Conservation (phyloP, 2,329 filamentous ascomycete species). For the Fusarium coicis region DNA sequence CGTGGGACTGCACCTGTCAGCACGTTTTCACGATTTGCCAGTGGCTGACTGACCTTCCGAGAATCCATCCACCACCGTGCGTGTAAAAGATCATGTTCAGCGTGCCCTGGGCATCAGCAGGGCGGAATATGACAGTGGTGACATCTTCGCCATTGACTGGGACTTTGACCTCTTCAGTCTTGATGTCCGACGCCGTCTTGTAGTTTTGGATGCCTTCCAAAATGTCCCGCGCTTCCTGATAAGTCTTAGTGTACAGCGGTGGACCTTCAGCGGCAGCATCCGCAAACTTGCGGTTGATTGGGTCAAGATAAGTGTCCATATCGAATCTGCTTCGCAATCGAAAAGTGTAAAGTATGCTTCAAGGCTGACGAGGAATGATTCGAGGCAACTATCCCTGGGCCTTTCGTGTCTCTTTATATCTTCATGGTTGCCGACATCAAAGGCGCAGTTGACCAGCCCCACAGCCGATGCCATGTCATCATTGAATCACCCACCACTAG, state of each 20-base stretch:
- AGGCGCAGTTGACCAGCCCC: not conserved
- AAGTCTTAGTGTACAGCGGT: conserved; percentile 24
- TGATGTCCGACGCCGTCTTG: conserved; percentile 2
- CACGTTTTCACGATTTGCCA: fast-evolving
- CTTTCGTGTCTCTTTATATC: not conserved
- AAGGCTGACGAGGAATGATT: no score
- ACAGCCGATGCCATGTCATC: not conserved
- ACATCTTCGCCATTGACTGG: conserved; percentile 7
- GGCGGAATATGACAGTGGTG: conserved; percentile 2
- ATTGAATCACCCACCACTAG: not conserved
- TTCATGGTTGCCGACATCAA: not conserved
- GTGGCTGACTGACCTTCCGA: not conserved
- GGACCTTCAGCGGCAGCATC: conserved; percentile 2
- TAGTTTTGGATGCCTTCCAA: conserved; percentile 23
- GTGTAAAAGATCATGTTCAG: conserved; percentile 33
- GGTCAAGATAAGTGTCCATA: conserved; percentile 25
- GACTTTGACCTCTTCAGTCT: not conserved
- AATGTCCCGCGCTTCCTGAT: conserved; percentile 20
- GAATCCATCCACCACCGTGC: conserved; percentile 27
- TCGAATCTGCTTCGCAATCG: not conserved
- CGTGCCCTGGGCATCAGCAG: not conserved
- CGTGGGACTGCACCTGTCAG: not conserved
- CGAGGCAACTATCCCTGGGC: no score
- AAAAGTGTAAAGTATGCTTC: no score
- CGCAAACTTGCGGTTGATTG: conserved; percentile 13